Base-by-base conservation (phyloP, 164 flowering plant species). In the Macadamia tetraphylla region DNA sequence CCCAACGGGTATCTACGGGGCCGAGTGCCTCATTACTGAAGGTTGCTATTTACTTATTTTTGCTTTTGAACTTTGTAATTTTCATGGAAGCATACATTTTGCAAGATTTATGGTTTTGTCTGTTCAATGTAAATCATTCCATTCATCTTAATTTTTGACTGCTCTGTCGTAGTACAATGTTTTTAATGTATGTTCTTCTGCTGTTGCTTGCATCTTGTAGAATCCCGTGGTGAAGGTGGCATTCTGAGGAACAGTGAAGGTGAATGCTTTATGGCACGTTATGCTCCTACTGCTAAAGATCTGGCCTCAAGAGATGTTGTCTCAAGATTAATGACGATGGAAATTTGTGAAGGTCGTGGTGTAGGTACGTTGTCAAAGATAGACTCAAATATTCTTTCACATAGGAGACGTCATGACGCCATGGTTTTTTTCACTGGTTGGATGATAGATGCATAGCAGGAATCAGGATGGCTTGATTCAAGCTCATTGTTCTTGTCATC, bases 251-350 rank as follows among this genome's bases (percentile, higher is more conserved):
- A 95, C 65, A 91, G 99, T 73, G 99, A 95, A 87, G 99, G 99
- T 80, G 99, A 95, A 74, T 74, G 99, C n/a, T 95, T 95, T 79
- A 95, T 95, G 99, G 98, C 92, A 73, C 83, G 99, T 30, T 95
- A 95, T 87, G 99, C 99, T 64, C 99, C 99, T 60, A 92, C 98
- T 17, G 99, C 99, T 8, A 95, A 95, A 79, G 99, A 95, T 82
- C 99, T 95, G 82, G 99, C 99, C 55, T 92, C 99, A 65, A 85
- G 99, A 78, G 97, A 95, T 86, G 97, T 95, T 75, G 98, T 95
- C 70, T 95, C 98, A 51, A 87, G 99, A 77, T 95, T 98, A n/a
- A 95, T 91, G 98, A 91, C 97, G 3, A 88, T 95, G 98, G 97
- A 92, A 71, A 95, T 91, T 58, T 87, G 98, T 66, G 98, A 92